phyloP scores from a whole-genome alignment of 2,329 filamentous ascomycete species.

The Colletotrichum tanaceti region DNA sequence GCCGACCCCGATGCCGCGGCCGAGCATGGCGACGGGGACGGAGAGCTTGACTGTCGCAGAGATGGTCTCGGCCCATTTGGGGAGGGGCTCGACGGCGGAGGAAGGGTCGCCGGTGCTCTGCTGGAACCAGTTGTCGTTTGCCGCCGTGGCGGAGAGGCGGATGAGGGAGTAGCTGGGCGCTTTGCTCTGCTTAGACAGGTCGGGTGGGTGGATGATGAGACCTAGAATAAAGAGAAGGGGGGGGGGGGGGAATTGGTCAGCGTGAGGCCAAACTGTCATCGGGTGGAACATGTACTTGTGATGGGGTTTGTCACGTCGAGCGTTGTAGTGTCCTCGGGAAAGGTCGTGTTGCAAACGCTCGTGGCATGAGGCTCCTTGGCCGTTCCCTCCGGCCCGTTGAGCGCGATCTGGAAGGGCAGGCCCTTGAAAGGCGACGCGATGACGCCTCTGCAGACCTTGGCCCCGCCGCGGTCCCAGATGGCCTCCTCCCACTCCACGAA shows the following conservation, averaged over 20 bases:
- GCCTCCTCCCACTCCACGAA: slow-evolving; percentile 68
- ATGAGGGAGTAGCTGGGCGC: slow-evolving; percentile 64
- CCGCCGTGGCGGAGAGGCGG: slow-evolving; percentile 63
- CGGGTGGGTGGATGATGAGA: slow-evolving; percentile 59
- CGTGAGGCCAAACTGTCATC: slow-evolving; percentile 33
- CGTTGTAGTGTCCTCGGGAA: slow-evolving; percentile 50
- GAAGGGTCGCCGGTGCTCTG: slow-evolving; percentile 55
- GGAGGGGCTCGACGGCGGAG: slow-evolving; percentile 40
- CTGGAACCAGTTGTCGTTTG: slow-evolving; percentile 65
- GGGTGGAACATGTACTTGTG: slow-evolving; percentile 51
- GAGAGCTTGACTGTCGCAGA: slow-evolving; percentile 56
- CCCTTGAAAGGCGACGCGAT: slow-evolving; percentile 64
- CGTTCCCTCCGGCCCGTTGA: slow-evolving; percentile 47
- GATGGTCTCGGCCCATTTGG: slow-evolving; percentile 61
- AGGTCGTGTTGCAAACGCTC: slow-evolving; percentile 60
- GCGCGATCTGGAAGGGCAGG: slow-evolving; percentile 62
- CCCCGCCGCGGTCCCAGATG: slow-evolving; percentile 54
- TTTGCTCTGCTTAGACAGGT: slow-evolving; percentile 45
- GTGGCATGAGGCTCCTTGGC: slow-evolving; percentile 52
- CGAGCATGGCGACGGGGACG: slow-evolving; percentile 59
- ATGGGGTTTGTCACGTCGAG: slow-evolving; percentile 58
- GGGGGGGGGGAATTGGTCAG: background rate
- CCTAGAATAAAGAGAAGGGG: slow-evolving; percentile 54
- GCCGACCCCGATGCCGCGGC: slow-evolving; percentile 49
- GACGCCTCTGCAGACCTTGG: slow-evolving; percentile 62